Evolutionary conservation across 192 early-diverging fungal species (phyloP).

Genomic region (Oehlia diaphana): DNA sequence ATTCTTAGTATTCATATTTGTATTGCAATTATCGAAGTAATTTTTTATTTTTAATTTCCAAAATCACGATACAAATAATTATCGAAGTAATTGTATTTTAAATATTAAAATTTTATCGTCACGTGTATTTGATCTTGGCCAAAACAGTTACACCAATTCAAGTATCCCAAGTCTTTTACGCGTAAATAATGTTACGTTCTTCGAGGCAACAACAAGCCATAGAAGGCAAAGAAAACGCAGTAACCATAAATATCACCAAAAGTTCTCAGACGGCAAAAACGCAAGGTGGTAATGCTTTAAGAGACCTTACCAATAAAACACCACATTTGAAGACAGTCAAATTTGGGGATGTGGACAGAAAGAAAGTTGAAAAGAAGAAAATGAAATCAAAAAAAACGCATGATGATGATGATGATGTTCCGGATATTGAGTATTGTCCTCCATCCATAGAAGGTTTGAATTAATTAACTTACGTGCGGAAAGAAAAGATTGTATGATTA

Average conservation of each 20-base stretch:
- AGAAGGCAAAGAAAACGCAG: no score
- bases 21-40: no score
- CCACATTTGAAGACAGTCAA: background rate
- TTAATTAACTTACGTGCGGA: background rate
- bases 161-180: no score
- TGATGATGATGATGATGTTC: background rate
- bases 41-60: no score
- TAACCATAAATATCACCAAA: no score
- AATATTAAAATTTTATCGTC: no score
- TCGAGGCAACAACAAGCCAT: no score
- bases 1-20: slow-evolving; percentile 23
- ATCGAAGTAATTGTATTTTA: no score
- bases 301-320: background rate
- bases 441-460: background rate
- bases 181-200: no score
- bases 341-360: background rate
- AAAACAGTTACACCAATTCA: no score
- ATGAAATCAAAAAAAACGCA: background rate
- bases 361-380: background rate
- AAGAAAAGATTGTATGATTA: background rate
- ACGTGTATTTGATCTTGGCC: no score
- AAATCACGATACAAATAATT: no score
- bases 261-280: background rate
- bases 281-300: background rate
- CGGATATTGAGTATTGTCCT: slow-evolving; percentile 23